Evolutionary conservation across 1,284 basidiomycete genomes (phyloP), one percentile per base, ranked within the genome.

Genomic region (Ustilago vetiveriae): DNA sequence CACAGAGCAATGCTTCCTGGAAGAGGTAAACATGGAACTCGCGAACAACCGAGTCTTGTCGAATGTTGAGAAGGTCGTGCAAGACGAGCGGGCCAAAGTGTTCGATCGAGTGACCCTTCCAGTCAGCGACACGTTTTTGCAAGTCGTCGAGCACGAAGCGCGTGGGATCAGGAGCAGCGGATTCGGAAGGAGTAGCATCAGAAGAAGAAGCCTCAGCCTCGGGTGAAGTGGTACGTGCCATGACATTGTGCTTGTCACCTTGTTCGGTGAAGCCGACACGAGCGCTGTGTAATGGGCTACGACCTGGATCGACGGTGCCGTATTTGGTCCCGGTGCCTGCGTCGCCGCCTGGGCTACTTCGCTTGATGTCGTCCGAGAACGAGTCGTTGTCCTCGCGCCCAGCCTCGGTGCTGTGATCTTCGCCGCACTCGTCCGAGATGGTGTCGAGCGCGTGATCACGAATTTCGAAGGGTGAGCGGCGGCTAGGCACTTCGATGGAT

Each of bases 1-100:
- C 92, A 82, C 94, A 98, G 62, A 98, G 92, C 60, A 98, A 90
- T 10, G 95, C 95, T 80, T 97, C 92, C 76, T 90, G 89, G 87
- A 97, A 98, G 36, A 98, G 87, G 83, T 98, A 97, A 56, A 97
- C 92, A 80, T 90, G 92, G 82, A 95, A 94, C 81, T 95, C 92
- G 53, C 92, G 88, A 23, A 93, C 89, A 52, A 93, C 88, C 10
- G 88, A 84, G 74, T 94, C 92, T 54, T 94, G 89, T 42, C 93
- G 87, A 37, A 98, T 92, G 39, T 88, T 88, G 26, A 98, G 85
- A 41, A 92, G 86, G 82, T 97, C 94, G 82, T 93, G 96, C 86
- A 97, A 91, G 70, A 90, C 89, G 37, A 98, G 85, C 0, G 88
- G 86, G 1, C 95, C 95, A 32, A 98, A 88, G 21, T 82, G 80